phyloP scores from a whole-genome alignment of 192 early-diverging fungal species.

The Spizellomyces punctatus region DNA sequence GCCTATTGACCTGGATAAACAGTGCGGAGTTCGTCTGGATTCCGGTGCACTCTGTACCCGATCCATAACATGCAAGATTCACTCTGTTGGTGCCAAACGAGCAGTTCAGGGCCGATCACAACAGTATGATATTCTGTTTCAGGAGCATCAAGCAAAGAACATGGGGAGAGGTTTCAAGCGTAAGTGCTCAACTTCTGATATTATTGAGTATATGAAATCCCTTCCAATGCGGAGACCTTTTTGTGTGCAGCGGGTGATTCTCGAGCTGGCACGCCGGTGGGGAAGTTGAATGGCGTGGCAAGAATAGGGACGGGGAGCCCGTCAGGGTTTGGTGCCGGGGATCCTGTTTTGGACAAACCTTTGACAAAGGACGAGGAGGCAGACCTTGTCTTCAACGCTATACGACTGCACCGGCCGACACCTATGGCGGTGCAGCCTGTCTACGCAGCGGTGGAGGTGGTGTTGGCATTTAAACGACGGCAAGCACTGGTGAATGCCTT shows the following conservation, averaged over 20 bases:
- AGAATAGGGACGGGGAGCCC: neutral
- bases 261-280: neutral
- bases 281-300: neutral
- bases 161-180: neutral
- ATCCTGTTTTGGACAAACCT: slow-evolving; percentile 5
- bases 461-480: slow-evolving; percentile 11
- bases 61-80: slow-evolving; percentile 94
- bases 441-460: slow-evolving; percentile 41
- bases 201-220: too few relatives aligned
- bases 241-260: neutral
- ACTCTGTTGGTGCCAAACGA: slow-evolving; percentile 86
- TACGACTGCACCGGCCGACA: slow-evolving; percentile 60
- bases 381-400: slow-evolving; percentile 66
- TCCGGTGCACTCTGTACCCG: slow-evolving; percentile 73
- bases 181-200: neutral
- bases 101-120: slow-evolving; percentile 81
- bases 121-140: slow-evolving; percentile 78
- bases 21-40: slow-evolving; percentile 80
- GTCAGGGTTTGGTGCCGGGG: neutral
- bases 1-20: slow-evolving; percentile 86
- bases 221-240: too few relatives aligned
- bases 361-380: slow-evolving; percentile 75
- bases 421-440: slow-evolving; percentile 60
- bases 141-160: slow-evolving; percentile 70
- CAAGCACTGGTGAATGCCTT: slow-evolving; percentile 12